These are phyloP conservation scores for Sinapis alba DNA, from an alignment of 441 rosid species.

Conservation along the genomic window DNA sequence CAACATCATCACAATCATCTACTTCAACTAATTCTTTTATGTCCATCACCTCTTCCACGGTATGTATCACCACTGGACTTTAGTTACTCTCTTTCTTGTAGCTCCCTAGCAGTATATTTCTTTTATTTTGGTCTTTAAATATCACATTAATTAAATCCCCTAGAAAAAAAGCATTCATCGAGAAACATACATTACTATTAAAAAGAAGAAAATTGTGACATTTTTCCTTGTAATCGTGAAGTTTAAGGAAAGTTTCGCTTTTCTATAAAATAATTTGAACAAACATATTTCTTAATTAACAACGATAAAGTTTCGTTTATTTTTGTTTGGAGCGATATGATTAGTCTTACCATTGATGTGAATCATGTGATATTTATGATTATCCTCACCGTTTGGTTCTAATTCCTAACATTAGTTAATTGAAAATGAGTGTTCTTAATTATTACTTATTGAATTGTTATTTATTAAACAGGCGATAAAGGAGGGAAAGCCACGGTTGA, in stretches of 20 bases:
- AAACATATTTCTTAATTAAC: constrained; percentile 3
- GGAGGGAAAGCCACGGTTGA: constrained; percentile 61
- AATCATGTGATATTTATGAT: constrained; percentile 26
- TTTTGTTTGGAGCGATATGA: constrained; percentile 28
- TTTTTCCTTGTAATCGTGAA: constrained; percentile 16
- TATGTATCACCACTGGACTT: constrained; percentile 43
- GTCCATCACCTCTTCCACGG: constrained; percentile 80
- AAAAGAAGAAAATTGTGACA: constrained; percentile 6
- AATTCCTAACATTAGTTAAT: background rate
- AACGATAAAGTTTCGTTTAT: constrained; percentile 6
- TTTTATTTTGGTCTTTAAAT: background rate
- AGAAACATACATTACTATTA: background rate
- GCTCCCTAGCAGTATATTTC: background rate
- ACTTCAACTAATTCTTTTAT: constrained; percentile 35
- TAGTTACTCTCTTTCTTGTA: constrained; percentile 29
- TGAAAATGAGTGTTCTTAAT: constrained; percentile 5
- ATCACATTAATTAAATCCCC: background rate
- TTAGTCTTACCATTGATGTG: constrained; percentile 18
- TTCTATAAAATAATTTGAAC: background rate
- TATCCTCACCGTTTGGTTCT: constrained; percentile 6
- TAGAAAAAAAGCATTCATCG: background rate
- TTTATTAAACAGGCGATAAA: constrained; percentile 65
- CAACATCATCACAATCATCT: constrained; percentile 19
- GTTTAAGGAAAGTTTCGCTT: constrained; percentile 25
- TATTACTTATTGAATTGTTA: constrained; percentile 7